These are phyloP conservation scores for Lonicera japonica DNA, from an alignment of 129 eudicot genomes.

Conservation along the genomic window DNA sequence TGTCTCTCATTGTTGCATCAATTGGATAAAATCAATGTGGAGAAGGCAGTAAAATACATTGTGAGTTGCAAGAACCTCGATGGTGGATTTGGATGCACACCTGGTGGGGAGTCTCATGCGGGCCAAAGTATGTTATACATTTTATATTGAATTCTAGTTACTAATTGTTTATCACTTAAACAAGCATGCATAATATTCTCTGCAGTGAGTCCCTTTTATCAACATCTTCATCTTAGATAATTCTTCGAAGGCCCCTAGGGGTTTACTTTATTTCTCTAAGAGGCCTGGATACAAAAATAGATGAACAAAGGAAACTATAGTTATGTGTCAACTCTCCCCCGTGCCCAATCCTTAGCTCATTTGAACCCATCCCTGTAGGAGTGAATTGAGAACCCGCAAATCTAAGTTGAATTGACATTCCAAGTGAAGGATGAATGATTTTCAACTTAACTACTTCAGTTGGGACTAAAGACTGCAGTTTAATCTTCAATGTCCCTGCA, in stretches of 20 bases:
- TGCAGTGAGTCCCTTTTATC: background rate
- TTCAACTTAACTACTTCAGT: no score
- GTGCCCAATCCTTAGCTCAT: no score
- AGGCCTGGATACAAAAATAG: no score
- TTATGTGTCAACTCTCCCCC: no score
- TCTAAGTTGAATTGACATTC: no score
- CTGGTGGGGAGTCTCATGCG: constrained; percentile 95
- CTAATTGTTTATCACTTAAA: background rate
- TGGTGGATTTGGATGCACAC: constrained; percentile 96
- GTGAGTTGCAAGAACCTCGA: constrained; percentile 86
- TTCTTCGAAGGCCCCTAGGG: background rate
- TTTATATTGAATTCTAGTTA: background rate
- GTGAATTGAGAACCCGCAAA: no score
- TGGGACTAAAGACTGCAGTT: no score
- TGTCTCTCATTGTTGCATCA: constrained; percentile 57
- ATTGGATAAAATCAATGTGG: constrained; percentile 72
- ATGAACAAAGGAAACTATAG: no score
- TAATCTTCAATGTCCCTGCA: no score
- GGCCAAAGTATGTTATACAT: constrained; percentile 60
- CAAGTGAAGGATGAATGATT: no score
- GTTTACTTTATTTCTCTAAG: no score
- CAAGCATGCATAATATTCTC: background rate
- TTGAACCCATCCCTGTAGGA: no score
- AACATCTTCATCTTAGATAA: background rate
- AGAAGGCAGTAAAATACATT: constrained; percentile 74